Conservation (phyloP, 1,139 yeast species). For the Dujonia santamariae region DNA sequence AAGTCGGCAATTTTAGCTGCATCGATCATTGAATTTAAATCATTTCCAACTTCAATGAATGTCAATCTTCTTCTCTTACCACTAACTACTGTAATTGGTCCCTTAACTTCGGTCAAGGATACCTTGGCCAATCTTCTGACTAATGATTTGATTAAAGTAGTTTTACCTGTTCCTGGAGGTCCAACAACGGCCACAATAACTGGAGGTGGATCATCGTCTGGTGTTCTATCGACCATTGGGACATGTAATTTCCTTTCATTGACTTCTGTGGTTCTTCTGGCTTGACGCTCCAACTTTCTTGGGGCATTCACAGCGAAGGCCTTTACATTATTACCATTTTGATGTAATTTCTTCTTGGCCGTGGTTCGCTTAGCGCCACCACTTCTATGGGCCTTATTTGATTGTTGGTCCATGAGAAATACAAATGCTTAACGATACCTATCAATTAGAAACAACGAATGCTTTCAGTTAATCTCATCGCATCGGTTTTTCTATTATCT, state of each 20-base stretch:
- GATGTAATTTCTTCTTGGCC: constrained; percentile 83
- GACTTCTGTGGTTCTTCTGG: constrained; percentile 80
- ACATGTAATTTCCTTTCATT: constrained; percentile 88
- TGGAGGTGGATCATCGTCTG: constrained; percentile 98
- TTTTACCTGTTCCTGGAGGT: constrained; percentile 98
- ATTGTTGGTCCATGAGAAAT: constrained; percentile 45
- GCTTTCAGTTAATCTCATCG: too few species aligned
- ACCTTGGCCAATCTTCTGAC: constrained; percentile 90
- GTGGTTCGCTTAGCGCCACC: constrained; percentile 52
- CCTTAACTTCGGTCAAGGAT: constrained; percentile 78
- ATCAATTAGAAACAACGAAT: too few species aligned
- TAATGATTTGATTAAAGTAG: constrained; percentile 86
- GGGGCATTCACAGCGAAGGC: constrained; percentile 96
- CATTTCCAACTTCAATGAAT: constrained; percentile 89
- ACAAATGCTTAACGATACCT: too few species aligned
- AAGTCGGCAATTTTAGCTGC: constrained; percentile 94
- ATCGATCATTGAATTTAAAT: constrained; percentile 93
- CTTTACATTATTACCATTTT: constrained; percentile 88
- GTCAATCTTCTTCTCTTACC: constrained; percentile 93
- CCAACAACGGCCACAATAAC: constrained; percentile 96
- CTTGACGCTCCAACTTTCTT: constrained; percentile 79
- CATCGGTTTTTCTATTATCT: too few species aligned
- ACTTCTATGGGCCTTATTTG: constrained; percentile 59
- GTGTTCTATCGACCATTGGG: constrained; percentile 96
- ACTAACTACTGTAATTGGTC: constrained; percentile 96